Evolutionary conservation across 345 rosid species (phyloP).

Genomic region (Citrus australasica): DNA sequence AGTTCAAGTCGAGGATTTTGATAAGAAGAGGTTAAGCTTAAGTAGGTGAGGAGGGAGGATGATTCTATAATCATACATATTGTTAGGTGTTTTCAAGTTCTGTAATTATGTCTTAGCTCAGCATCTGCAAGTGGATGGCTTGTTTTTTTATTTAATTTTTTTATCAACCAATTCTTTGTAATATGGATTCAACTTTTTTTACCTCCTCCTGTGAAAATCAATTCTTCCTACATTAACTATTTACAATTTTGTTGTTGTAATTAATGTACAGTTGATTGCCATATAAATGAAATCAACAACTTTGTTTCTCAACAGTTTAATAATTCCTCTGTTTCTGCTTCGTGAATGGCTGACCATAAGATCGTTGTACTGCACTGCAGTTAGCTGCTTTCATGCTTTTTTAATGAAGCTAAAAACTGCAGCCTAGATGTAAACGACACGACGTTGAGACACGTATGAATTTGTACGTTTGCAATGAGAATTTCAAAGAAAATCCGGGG

Average conservation of each 20-base stretch:
- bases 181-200: not conserved
- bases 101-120: not conserved
- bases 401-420: too few species aligned
- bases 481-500: too few species aligned
- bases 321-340: not conserved
- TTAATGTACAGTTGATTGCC: not conserved
- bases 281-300: not conserved
- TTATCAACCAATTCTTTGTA: not conserved
- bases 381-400: too few species aligned
- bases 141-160: not conserved
- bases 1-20: constrained; percentile 34
- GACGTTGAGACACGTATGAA: too few species aligned
- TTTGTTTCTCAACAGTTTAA: not conserved
- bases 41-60: not conserved
- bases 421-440: not conserved
- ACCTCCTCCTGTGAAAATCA: not conserved
- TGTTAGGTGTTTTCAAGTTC: not conserved
- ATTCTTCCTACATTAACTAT: not conserved
- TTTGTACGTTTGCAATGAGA: too few species aligned
- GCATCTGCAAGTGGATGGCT: not conserved
- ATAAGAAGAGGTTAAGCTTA: not conserved
- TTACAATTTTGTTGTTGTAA: not conserved
- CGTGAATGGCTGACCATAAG: not conserved
- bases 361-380: too few species aligned
- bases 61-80: not conserved